Conservation (phyloP, 805 yeast species). For the Sugiyamaella valdiviana region DNA sequence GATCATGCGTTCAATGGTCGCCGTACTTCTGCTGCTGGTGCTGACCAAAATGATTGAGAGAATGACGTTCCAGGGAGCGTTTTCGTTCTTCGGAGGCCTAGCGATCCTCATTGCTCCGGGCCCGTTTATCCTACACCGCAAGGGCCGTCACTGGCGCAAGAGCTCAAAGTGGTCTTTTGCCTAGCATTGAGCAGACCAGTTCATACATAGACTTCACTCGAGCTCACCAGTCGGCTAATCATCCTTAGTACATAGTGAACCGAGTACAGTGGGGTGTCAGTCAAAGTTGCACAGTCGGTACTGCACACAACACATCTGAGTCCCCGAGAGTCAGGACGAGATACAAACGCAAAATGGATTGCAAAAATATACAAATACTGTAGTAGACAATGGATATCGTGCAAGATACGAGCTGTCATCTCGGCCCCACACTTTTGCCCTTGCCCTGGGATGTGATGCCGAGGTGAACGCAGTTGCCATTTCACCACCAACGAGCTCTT, state of each 20-base stretch:
- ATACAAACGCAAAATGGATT: too few species aligned
- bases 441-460: too few species aligned
- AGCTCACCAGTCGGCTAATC: not conserved
- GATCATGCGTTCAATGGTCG: conserved; percentile 6
- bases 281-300: too few species aligned
- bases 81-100: conserved; percentile 13
- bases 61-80: conserved; percentile 11
- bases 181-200: not conserved
- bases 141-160: conserved; percentile 10
- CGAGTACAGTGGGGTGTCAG: too few species aligned
- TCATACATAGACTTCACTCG: not conserved
- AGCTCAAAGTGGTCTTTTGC: conserved; percentile 7
- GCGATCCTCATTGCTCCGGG: conserved; percentile 11
- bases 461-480: too few species aligned
- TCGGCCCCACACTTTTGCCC: too few species aligned
- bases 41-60: conserved; percentile 5
- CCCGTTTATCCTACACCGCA: conserved; percentile 9
- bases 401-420: too few species aligned
- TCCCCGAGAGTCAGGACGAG: too few species aligned
- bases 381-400: too few species aligned
- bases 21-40: conserved; percentile 6
- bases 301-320: too few species aligned
- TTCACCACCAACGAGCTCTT: too few species aligned
- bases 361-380: too few species aligned
- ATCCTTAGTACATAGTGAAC: not conserved